Percentiles rank a stretch among this genome's conserved stretches.
These are phyloP conservation scores for Hericium coralloides DNA, from an alignment of 768 basidiomycete genomes.

Conservation along the genomic window DNA sequence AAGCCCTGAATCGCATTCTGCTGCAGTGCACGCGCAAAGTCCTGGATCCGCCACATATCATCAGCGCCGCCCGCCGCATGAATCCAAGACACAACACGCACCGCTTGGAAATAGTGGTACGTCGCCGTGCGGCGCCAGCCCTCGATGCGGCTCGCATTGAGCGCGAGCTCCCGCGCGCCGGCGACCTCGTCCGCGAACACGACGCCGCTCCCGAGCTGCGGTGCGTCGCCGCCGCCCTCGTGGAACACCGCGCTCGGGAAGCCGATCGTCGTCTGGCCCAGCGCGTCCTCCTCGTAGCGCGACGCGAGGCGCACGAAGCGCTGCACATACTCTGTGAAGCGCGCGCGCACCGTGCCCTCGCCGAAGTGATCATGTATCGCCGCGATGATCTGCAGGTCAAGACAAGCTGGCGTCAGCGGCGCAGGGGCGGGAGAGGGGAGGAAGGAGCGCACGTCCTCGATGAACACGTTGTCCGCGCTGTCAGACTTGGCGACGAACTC, in stretches of 20 bases:
- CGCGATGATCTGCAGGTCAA: slow-evolving; percentile 51
- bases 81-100: slow-evolving; percentile 26
- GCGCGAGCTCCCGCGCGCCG: slow-evolving; percentile 59
- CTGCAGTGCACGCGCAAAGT: slow-evolving; percentile 48
- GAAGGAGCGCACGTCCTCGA: slow-evolving; percentile 67
- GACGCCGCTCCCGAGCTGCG: slow-evolving; percentile 71
- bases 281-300: slow-evolving; percentile 79
- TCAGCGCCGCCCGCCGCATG: slow-evolving; percentile 4
- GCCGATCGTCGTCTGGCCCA: slow-evolving; percentile 68
- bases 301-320: slow-evolving; percentile 88
- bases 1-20: slow-evolving; percentile 64
- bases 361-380: slow-evolving; percentile 92
- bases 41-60: slow-evolving; percentile 33
- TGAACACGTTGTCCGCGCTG: slow-evolving; percentile 73
- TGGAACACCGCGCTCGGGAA: slow-evolving; percentile 51
- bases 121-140: slow-evolving; percentile 83
- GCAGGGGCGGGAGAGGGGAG: not conserved
- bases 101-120: slow-evolving; percentile 65
- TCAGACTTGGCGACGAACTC: slow-evolving; percentile 52
- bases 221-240: slow-evolving; percentile 30
- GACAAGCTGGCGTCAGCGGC: not conserved
- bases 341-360: slow-evolving; percentile 77
- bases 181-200: slow-evolving; percentile 66
- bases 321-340: slow-evolving; percentile 82
- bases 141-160: slow-evolving; percentile 81